Evolutionary conservation across 805 yeast genomes (phyloP).

Genomic region (Candida xyloterini): DNA sequence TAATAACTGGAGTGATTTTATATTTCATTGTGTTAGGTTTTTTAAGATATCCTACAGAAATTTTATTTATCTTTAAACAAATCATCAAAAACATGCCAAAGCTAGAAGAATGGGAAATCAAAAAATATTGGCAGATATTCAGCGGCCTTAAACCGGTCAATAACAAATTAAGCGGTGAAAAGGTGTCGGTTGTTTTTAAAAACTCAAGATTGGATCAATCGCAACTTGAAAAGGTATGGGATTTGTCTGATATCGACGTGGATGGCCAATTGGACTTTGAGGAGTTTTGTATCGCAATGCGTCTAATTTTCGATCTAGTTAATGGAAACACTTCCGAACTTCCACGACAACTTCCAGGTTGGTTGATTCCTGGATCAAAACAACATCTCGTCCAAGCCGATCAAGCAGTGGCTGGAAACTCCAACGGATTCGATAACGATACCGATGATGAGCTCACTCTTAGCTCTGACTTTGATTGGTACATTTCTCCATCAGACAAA

Average conservation of each 20-base stretch:
- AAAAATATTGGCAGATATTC: constrained; percentile 97
- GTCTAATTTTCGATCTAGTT: constrained; percentile 86
- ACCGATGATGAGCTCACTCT: constrained; percentile 63
- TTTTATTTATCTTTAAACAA: background rate
- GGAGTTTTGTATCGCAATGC: constrained; percentile 97
- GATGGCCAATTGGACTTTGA: constrained; percentile 94
- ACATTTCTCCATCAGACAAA: constrained; percentile 86
- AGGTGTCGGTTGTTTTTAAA: constrained; percentile 80
- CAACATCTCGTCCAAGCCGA: constrained; percentile 84
- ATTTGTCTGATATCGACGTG: constrained; percentile 84
- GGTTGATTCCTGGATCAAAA: constrained; percentile 91
- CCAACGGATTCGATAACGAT: constrained; percentile 37
- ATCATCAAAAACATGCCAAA: constrained; percentile 44
- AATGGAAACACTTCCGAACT: constrained; percentile 58
- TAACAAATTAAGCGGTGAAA: constrained; percentile 79
- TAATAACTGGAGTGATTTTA: background rate
- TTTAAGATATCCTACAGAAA: background rate
- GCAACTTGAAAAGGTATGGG: constrained; percentile 86
- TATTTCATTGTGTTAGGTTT: constrained; percentile 10
- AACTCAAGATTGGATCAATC: constrained; percentile 80
- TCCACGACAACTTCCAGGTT: constrained; percentile 76
- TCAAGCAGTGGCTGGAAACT: constrained; percentile 47
- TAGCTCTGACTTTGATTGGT: constrained; percentile 87
- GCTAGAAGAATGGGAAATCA: constrained; percentile 91
- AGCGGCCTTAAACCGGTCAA: constrained; percentile 80